phyloP scores from a whole-genome alignment of 2,329 filamentous ascomycete species.

The Fusarium haematococcum region DNA sequence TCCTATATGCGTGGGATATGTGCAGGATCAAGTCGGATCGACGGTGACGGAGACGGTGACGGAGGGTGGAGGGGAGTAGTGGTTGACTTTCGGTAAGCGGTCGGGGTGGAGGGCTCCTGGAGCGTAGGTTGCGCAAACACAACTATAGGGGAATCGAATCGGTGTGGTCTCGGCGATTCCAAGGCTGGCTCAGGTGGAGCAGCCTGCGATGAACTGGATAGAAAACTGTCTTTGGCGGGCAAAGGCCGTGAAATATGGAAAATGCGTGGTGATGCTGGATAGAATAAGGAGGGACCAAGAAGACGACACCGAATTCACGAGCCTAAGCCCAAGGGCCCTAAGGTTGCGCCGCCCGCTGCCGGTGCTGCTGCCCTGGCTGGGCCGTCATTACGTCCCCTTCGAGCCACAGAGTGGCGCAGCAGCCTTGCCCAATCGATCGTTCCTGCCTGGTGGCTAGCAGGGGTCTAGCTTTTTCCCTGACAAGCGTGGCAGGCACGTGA shows the following conservation, averaged over 20 bases:
- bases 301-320: slow-evolving; percentile 48
- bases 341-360: slow-evolving; percentile 33
- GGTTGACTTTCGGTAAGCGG: slow-evolving; percentile 34
- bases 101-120: slow-evolving; percentile 33
- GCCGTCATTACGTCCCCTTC: slow-evolving; percentile 30
- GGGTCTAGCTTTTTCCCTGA: background rate
- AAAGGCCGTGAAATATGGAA: slow-evolving; percentile 35
- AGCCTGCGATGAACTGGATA: slow-evolving; percentile 7
- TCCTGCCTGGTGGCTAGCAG: background rate
- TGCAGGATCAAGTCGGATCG: slow-evolving; percentile 24
- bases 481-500: slow-evolving; percentile 30
- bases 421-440: slow-evolving; percentile 7
- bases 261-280: slow-evolving; percentile 42
- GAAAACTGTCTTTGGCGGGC: slow-evolving; percentile 20
- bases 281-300: slow-evolving; percentile 48
- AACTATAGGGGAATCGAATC: background rate
- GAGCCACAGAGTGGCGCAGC: slow-evolving; percentile 45
- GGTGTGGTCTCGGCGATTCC: background rate
- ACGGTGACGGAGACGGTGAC: slow-evolving; percentile 16
- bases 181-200: background rate
- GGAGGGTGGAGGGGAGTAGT: slow-evolving; percentile 25
- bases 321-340: slow-evolving; percentile 46
- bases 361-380: slow-evolving; percentile 6
- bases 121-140: slow-evolving; percentile 23
- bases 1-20: slow-evolving; percentile 19